A percentile compares a stretch with the other conserved stretches of the same genome.
Evolutionary conservation across 2,329 filamentous ascomycete species (phyloP).

Genomic region (Penicillium nordicum): DNA sequence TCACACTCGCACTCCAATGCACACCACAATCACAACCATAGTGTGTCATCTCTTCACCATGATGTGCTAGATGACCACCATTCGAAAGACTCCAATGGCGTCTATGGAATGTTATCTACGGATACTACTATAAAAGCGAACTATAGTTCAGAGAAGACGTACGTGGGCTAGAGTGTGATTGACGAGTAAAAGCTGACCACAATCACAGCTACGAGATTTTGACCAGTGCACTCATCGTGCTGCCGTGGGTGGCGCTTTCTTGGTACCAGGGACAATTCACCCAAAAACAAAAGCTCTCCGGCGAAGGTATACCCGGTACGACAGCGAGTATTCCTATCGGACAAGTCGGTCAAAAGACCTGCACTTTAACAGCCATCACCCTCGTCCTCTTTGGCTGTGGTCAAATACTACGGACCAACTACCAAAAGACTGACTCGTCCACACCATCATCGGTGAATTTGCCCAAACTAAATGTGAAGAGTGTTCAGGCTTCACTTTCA

Average conservation of each 20-base stretch:
- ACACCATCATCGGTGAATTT: conserved; percentile 11
- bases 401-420: conserved; percentile 22
- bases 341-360: conserved; percentile 22
- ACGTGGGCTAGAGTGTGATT: conserved; percentile 5
- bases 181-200: conserved; percentile 18
- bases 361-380: conserved; percentile 30
- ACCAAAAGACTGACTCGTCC: conserved; percentile 6
- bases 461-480: conserved; percentile 17
- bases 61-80: conserved; percentile 1
- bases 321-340: conserved; percentile 10
- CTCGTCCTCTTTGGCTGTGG: conserved; percentile 31
- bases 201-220: conserved; percentile 45
- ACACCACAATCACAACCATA: conserved; percentile 29
- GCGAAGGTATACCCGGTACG: conserved; percentile 8
- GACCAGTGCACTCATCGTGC: conserved; percentile 45
- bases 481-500: conserved; percentile 23
- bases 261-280: conserved; percentile 34
- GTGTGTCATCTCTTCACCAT: conserved; percentile 18
- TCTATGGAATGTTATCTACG: background rate
- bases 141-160: conserved; percentile 10
- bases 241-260: conserved; percentile 38
- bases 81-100: background rate
- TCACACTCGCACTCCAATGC: conserved; percentile 37
- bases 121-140: background rate
- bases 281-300: conserved; percentile 6